These are phyloP conservation scores for Raffaelea arxii DNA, from an alignment of 2,329 filamentous ascomycete species.

Conservation along the genomic window DNA sequence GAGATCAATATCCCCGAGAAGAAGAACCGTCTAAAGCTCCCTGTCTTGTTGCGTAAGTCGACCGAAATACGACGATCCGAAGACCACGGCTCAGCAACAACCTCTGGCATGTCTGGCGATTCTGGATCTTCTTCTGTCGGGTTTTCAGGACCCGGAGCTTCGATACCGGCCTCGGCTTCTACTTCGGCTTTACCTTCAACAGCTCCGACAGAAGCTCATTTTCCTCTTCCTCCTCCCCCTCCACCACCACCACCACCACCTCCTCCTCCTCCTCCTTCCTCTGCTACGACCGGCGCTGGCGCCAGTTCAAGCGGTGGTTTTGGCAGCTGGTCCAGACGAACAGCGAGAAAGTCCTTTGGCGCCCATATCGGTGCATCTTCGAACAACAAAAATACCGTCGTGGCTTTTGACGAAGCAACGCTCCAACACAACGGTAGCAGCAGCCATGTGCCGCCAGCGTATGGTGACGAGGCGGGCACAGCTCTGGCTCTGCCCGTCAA, in stretches of 20 bases:
- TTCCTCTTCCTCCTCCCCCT: no score
- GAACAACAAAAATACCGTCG: conserved; percentile 28
- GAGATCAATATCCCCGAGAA: conserved; percentile 42
- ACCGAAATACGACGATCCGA: conserved; percentile 35
- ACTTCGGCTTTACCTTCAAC: no score
- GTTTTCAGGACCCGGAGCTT: no score
- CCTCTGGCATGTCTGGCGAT: no score
- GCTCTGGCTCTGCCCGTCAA: conserved; percentile 54
- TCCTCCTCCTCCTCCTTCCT: no score
- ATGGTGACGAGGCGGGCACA: conserved; percentile 46
- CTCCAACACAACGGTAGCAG: conserved; percentile 12
- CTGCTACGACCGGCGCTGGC: no score
- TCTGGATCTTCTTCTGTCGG: no score
- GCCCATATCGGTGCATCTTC: conserved; percentile 26
- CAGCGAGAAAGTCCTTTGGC: conserved; percentile 30
- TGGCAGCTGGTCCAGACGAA: conserved; percentile 24
- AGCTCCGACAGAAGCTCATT: no score
- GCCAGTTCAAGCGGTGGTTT: conserved; percentile 5
- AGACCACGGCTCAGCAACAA: conserved; percentile 14
- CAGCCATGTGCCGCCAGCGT: conserved; percentile 35
- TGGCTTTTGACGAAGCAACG: conserved; percentile 54
- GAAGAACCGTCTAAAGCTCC: conserved; percentile 44
- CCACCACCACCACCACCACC: no score
- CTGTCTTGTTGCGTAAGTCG: conserved; percentile 42
- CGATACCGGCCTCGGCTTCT: no score